Conservation (phyloP, 2,329 filamentous ascomycete genomes). For the Apiospora sp. region DNA sequence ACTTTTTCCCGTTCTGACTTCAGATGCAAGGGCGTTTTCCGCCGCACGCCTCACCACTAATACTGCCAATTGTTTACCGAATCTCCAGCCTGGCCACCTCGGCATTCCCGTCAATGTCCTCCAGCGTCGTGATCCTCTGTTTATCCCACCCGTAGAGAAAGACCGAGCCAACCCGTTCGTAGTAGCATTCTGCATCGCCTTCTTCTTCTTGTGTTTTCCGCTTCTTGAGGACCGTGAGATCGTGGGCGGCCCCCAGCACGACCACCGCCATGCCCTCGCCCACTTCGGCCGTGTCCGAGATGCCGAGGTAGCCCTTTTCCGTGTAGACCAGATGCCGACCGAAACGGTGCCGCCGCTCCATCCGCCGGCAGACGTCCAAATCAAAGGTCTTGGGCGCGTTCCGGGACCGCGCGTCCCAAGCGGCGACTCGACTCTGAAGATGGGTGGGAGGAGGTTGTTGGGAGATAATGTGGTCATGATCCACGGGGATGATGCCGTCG, state of each 20-base stretch:
- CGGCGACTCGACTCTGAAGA: neutral
- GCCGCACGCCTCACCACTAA: neutral
- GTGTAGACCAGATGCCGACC: neutral
- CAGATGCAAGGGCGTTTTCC: neutral
- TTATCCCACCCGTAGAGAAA: neutral
- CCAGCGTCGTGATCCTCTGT: neutral
- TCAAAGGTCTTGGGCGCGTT: neutral
- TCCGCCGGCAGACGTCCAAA: neutral
- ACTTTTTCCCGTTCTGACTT: neutral
- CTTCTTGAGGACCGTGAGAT: neutral
- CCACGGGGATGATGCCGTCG: neutral
- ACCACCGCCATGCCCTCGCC: neutral
- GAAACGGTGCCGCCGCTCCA: neutral
- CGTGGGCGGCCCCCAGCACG: neutral
- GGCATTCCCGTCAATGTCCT: neutral
- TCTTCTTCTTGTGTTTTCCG: neutral
- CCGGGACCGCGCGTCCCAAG: neutral
- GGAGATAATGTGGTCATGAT: neutral
- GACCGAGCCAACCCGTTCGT: neutral
- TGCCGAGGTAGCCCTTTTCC: neutral
- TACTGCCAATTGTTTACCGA: neutral
- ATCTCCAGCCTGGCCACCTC: neutral
- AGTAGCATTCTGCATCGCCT: neutral
- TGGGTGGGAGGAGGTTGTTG: neutral
- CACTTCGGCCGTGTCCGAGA: neutral